These are phyloP conservation scores for Sisymbrium irio DNA, from an alignment of 345 rosid genomes.

Conservation along the genomic window DNA sequence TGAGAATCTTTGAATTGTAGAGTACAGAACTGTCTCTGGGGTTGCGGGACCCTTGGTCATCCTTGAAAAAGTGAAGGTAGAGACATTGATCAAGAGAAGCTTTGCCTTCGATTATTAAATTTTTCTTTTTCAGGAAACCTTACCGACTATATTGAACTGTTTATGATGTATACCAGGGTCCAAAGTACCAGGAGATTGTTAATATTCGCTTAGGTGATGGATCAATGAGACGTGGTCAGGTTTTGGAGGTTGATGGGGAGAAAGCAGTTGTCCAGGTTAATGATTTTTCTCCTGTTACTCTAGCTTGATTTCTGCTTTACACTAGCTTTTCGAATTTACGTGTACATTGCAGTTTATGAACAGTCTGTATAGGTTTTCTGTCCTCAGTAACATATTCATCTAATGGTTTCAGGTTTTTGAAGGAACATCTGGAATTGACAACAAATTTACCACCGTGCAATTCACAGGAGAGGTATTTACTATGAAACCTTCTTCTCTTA, in stretches of 20 bases:
- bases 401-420: constrained; percentile 65
- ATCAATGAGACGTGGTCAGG: constrained; percentile 92
- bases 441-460: constrained; percentile 89
- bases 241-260: constrained; percentile 98
- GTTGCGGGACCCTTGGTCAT: constrained; percentile 99
- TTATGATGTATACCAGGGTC: constrained; percentile 53
- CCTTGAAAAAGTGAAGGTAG: constrained; percentile 95
- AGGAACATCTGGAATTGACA: constrained; percentile 97
- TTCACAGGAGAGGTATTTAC: constrained; percentile 82
- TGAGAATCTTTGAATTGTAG: constrained; percentile 41
- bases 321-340: background rate
- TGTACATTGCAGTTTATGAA: background rate
- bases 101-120: background rate
- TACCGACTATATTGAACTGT: constrained; percentile 2
- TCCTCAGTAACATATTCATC: background rate
- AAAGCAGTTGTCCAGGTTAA: constrained; percentile 94
- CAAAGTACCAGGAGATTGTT: constrained; percentile 97
- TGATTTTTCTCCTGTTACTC: background rate
- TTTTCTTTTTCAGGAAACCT: background rate
- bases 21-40: constrained; percentile 96
- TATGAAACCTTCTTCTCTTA: background rate
- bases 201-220: constrained; percentile 95
- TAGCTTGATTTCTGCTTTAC: background rate
- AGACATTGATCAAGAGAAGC: background rate
- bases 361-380: background rate